Percentiles rank a stretch among this genome's conserved stretches.
Evolutionary conservation across 2,329 filamentous ascomycete genomes (phyloP).

Genomic region (Neonectria neomacrospora): DNA sequence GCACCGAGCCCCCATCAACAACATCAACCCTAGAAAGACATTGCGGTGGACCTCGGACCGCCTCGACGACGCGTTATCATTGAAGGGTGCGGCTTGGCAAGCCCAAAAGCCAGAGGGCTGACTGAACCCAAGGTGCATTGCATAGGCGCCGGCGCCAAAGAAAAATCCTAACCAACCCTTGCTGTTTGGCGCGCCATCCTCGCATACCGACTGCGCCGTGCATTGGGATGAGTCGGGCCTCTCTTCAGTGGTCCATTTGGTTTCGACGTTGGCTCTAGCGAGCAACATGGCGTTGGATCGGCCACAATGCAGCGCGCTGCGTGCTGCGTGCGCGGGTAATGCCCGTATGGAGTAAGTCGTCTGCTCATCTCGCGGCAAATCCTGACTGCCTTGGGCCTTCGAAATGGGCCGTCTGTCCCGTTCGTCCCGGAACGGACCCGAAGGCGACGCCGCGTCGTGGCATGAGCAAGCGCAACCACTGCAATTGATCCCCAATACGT

Average conservation of each 20-base stretch:
- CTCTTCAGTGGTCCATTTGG: slow-evolving; percentile 30
- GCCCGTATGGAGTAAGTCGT: slow-evolving; percentile 28
- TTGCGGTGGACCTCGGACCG: slow-evolving; percentile 11
- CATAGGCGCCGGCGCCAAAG: slow-evolving; percentile 41
- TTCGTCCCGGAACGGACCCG: background rate
- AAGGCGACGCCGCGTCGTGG: background rate
- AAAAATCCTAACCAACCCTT: slow-evolving; percentile 23
- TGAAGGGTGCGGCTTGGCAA: slow-evolving; percentile 14
- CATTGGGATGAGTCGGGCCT: slow-evolving; percentile 27
- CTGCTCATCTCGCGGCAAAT: slow-evolving; percentile 28
- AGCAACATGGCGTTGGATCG: slow-evolving; percentile 30
- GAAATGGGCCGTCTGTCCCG: background rate
- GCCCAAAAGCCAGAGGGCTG: slow-evolving; percentile 11
- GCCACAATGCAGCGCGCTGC: slow-evolving; percentile 24
- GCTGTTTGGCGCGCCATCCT: slow-evolving; percentile 31
- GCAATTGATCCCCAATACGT: background rate
- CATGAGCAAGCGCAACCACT: background rate
- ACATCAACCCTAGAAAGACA: background rate
- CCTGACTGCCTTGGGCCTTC: slow-evolving; percentile 8
- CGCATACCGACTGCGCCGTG: slow-evolving; percentile 30
- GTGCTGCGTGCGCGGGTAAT: slow-evolving; percentile 33
- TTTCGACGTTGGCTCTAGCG: slow-evolving; percentile 28
- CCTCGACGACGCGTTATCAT: slow-evolving; percentile 8
- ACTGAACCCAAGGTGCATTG: slow-evolving; percentile 31
- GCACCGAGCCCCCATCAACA: slow-evolving; percentile 1